Evolutionary conservation across 441 rosid species (phyloP), one percentile per base, ranked within the genome.

Genomic region (Gossypium armourianum): DNA sequence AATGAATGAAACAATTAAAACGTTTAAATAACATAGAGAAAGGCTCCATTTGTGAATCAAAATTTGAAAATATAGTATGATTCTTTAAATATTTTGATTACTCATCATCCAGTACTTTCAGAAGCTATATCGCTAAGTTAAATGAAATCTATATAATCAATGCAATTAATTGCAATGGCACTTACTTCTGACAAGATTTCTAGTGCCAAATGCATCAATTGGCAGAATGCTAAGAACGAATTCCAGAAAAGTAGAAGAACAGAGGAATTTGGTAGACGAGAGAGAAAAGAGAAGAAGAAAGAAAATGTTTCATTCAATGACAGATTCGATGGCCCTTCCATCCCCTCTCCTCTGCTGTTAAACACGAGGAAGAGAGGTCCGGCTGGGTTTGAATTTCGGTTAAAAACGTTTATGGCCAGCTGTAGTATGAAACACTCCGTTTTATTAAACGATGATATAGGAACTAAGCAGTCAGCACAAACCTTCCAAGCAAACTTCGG

Each of bases 401-500:
- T 40, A 40, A 40, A 40, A 40, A 9, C n/a, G 1, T 9, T 40
- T 40, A 40, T 40, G 47, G 47, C 47, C 47, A 40, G 47, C 47
- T 40, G 12, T 40, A 40, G 47, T 2, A 40, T 40, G 47, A 8
- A 40, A 40, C n/a, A 9, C 47, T 2, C 12, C 3, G 47, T 40
- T 40, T 40, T 4, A 40, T 40, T 40, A 40, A 40, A 9, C 47
- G 47, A 9, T 9, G 47, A 9, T 53, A 52, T 24, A 47, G 43
- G 54, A 65, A 4, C 10, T 19, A 67, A 52, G 47, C 60, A 28
- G 63, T 60, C 7, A 40, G 36, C 64, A 79, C 79, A 82, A 67
- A 94, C 99, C 99, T 94, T 94, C 97, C 66, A 92, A 84, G 85
- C 97, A 94, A 78, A 87, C 75, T 87, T 94, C 97, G 68, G 99